Percentiles rank a stretch among this genome's conserved stretches.
These are phyloP conservation scores for Jackrogersella multiformis DNA, from an alignment of 495 filamentous ascomycete species.

Conservation along the genomic window DNA sequence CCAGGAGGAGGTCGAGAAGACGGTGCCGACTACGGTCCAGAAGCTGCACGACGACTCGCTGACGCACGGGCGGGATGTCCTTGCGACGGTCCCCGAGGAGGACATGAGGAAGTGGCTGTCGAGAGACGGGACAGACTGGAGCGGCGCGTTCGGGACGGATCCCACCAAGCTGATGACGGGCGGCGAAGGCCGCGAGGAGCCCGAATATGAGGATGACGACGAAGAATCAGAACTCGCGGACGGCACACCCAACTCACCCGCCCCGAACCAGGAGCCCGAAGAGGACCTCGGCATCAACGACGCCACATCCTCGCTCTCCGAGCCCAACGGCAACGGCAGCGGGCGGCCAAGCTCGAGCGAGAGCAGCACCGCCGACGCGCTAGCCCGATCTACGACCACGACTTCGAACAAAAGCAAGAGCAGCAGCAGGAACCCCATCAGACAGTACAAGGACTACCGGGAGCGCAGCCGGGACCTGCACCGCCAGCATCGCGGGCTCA, in stretches of 20 bases:
- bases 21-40: slow-evolving; percentile 71
- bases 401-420: slow-evolving; percentile 36
- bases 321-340: slow-evolving; percentile 10
- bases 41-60: slow-evolving; percentile 82
- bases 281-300: slow-evolving; percentile 58
- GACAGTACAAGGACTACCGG: slow-evolving; percentile 63
- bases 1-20: slow-evolving; percentile 67
- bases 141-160: slow-evolving; percentile 79
- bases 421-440: slow-evolving; percentile 54
- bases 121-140: slow-evolving; percentile 86
- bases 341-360: slow-evolving; percentile 28
- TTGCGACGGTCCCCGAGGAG: slow-evolving; percentile 71
- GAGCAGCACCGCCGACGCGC: slow-evolving; percentile 13
- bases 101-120: slow-evolving; percentile 82
- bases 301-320: slow-evolving; percentile 43
- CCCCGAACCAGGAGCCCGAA: slow-evolving; percentile 4
- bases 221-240: slow-evolving; percentile 59
- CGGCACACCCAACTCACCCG: slow-evolving; percentile 36
- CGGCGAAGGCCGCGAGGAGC: slow-evolving; percentile 53
- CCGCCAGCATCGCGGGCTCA: slow-evolving; percentile 74
- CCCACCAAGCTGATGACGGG: slow-evolving; percentile 57
- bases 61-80: slow-evolving; percentile 78
- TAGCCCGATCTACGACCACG: slow-evolving; percentile 2
- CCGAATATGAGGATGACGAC: slow-evolving; percentile 54
- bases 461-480: slow-evolving; percentile 64